Base-by-base conservation (phyloP, 2,329 filamentous ascomycete species). In the Fusarium sp. region DNA sequence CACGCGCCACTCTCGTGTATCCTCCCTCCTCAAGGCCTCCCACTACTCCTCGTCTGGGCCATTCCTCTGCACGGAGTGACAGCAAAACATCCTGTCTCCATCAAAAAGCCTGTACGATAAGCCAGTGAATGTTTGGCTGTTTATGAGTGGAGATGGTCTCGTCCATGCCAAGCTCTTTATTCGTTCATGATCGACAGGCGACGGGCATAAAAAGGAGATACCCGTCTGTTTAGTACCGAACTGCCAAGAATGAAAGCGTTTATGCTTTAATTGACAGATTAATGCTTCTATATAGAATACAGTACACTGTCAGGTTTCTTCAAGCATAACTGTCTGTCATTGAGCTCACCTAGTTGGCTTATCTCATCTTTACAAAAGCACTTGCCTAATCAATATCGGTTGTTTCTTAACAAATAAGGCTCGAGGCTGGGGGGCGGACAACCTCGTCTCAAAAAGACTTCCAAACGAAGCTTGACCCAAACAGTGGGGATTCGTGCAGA, bases 311-410 rank as follows among this genome's bases (percentile, higher is more conserved):
- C 23, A 23, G 5, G 23, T 23, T 4, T 28, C 42, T 44, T 30
- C 8, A 57, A 50, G 33, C 44, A 55, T 31, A 40, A 28, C 46
- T 34, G 33, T 37, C 45, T 72, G 69, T 73, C 71, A 73, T 67
- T 36, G 46, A 47, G 23, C 34, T 36, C 49, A 42, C 46, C 11
- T 49, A 59, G 69, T 73, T 72, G 71, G 71, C 40, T 45, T 40
- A 55, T 57, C 49, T 49, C 20, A 40, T 52, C 16, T 20, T 40
- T 16, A 37, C 18, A 34, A 51, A 62, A 13, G 45, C 55, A 53
- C 37, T 38, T 62, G 30, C 28, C 34, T 34, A 37, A 52, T 23
- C 42, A 52, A 61, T 53, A 34, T 56, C 49, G 65, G 56, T 36
- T 65, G 36, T 49, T 44, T 49, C 15, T 31, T 26, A 16, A 55